Conservation (phyloP, 1,284 basidiomycete species). For the Ustilago hordei region DNA sequence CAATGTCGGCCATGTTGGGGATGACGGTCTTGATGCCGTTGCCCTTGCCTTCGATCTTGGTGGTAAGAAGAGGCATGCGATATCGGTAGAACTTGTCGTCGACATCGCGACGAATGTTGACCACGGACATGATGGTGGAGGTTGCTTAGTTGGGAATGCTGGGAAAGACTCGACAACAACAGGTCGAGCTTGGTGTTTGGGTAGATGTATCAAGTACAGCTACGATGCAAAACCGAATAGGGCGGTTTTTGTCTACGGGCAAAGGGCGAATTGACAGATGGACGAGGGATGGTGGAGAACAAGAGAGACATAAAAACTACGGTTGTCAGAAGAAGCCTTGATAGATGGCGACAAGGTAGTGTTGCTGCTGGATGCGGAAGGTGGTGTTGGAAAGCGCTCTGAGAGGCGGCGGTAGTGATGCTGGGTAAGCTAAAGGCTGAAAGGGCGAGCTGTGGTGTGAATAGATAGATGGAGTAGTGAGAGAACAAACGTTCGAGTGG, state of each 20-base stretch:
- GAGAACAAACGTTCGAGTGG: slow-evolving; percentile 13
- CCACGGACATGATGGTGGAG: slow-evolving; percentile 74
- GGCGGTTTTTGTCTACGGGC: slow-evolving; percentile 55
- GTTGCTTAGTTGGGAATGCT: background rate
- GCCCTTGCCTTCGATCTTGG: slow-evolving; percentile 98
- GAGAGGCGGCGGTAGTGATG: background rate
- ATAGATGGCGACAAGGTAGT: slow-evolving; percentile 20
- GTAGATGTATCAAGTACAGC: slow-evolving; percentile 51
- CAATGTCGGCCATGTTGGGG: slow-evolving; percentile 95
- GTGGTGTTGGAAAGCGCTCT: background rate
- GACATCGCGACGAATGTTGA: slow-evolving; percentile 99
- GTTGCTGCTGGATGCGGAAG: background rate
- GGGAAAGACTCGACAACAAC: slow-evolving; percentile 9
- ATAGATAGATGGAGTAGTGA: background rate
- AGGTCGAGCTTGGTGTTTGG: slow-evolving; percentile 11
- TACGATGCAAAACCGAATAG: slow-evolving; percentile 42
- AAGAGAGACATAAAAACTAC: slow-evolving; percentile 54
- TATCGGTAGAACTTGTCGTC: slow-evolving; percentile 77
- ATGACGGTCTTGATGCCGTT: slow-evolving; percentile 95
- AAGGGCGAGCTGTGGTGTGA: background rate
- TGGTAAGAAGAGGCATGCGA: slow-evolving; percentile 91
- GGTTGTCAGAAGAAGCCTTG: slow-evolving; percentile 18
- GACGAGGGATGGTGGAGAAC: slow-evolving; percentile 53
- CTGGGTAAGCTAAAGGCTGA: background rate
- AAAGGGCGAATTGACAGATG: slow-evolving; percentile 49